Base-by-base conservation (phyloP, 2,329 filamentous ascomycete species). In the Colletotrichum nymphaeae region DNA sequence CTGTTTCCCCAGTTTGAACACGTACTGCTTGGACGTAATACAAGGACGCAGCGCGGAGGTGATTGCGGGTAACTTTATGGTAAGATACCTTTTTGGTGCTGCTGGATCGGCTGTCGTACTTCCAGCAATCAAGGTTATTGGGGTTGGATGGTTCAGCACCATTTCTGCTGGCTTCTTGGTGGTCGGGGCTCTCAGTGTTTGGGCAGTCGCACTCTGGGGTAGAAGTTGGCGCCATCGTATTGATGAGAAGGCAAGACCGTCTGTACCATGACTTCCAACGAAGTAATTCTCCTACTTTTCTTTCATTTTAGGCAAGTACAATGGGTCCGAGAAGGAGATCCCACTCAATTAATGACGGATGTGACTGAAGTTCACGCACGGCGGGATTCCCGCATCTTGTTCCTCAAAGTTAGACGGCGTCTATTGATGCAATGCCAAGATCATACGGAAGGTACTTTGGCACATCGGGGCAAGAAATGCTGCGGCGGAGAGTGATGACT, bases 101-200 rank as follows among this genome's bases (percentile, higher is more conserved):
- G 82, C 90, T 5, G 93, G 90, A 0, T 93, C 91, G 3, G 94
- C 93, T 0, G 89, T 91, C 1, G 93, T 93, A 67, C 84, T 97
- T 69, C 94, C 94, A 0, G 93, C 92, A 1, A 88, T 95, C n/a
- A 85, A 95, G 73, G 84, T 82, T 35, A 92, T 97, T 67, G 94
- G 94, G 4, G 91, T 96, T 0, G 94, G 94, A 0, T 95, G 93
- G 93, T 95, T 95, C 80, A 92, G 89, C 62, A 95, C 93, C 1
- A 92, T 95, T 72, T 84, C 83, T n/a, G 78, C 67, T 24, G 56
- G 28, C 14, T 73, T 74, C 16, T 35, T 74, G 56, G 24, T 67
- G 5, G 28, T 72, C 12, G 72, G 76, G 22, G 86, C 70, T 1
- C 4, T 56, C 26, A 11, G 70, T 16, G 67, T 73, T 16, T 73